Base-by-base conservation (phyloP, 2,329 filamentous ascomycete species). In the Nectriaceae sp. region DNA sequence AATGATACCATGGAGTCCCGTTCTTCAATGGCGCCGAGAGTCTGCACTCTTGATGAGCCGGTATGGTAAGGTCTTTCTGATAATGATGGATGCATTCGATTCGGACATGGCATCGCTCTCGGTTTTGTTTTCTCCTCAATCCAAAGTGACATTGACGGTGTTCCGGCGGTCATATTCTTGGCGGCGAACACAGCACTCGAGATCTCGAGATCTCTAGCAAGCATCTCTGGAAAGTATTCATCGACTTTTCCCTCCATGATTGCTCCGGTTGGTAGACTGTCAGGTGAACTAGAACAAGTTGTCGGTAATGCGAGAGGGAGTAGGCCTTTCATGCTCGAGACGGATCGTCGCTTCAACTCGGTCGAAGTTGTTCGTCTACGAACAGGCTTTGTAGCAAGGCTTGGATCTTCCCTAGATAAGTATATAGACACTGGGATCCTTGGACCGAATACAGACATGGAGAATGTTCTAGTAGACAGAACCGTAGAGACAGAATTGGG, bases 221-320 rank as follows among this genome's bases (percentile, higher is more conserved):
- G 67, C 33, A 82, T 57, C 63, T 84, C 81, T 3, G 80, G 77
- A 16, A 84, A 67, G 63, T 76, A 83, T 60, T 73, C 74, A 42
- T 66, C 67, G 11, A 60, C 54, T 39, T 61, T 57, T 16, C 57
- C 58, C 63, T 66, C 53, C 43, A 69, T 61, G 26, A 46, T 53
- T 16, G 66, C 62, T 26, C 64, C 59, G 37, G 52, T 55, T 13
- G 52, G 42, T 8, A 58, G 47, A 15, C 49, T 52, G 39, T 39
- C 60, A 4, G 60, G 52, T 31, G 57, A 56, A 39, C 50, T 60
- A 35, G 63, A 59, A 15, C 50, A 58, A 3, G 66, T 54, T 11
- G 57, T 52, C 22, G 66, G 66, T 13, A 73, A 55, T 40, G 68
- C 59, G 48, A 74, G 63, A 26, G 70, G 70, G 53, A 72, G 61